Evolutionary conservation across 495 filamentous ascomycete species (phyloP).

Genomic region (Jackrogersella multiformis): DNA sequence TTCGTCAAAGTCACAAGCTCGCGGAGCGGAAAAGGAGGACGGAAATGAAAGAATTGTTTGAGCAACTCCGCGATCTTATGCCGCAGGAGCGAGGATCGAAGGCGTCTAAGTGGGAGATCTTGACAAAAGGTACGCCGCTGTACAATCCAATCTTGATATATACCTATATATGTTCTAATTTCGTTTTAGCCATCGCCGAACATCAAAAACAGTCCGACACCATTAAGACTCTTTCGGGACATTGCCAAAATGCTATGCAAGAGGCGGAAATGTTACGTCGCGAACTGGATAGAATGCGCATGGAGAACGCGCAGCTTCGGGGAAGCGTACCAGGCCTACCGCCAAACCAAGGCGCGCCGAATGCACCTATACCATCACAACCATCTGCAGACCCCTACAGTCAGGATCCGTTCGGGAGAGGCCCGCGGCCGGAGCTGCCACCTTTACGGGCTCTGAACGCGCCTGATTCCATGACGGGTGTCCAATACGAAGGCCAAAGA

Average conservation of each 20-base stretch:
- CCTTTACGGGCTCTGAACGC: constrained; percentile 55
- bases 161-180: constrained; percentile 23
- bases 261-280: constrained; percentile 60
- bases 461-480: constrained; percentile 63
- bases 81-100: constrained; percentile 90
- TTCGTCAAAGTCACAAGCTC: constrained; percentile 94
- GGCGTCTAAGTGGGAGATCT: constrained; percentile 98
- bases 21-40: constrained; percentile 95
- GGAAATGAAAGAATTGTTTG: constrained; percentile 98
- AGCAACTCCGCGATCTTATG: constrained; percentile 80
- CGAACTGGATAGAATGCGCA: constrained; percentile 59
- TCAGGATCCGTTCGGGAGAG: constrained; percentile 46
- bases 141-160: not conserved
- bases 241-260: constrained; percentile 46
- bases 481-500: constrained; percentile 61
- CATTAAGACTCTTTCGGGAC: constrained; percentile 49
- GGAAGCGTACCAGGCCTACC: constrained; percentile 30
- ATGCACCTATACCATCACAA: constrained; percentile 38
- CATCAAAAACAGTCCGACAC: constrained; percentile 58
- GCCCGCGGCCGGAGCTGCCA: constrained; percentile 55
- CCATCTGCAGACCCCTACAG: constrained; percentile 46
- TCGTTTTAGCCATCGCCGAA: constrained; percentile 60
- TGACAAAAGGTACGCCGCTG: constrained; percentile 80
- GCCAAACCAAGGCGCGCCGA: constrained; percentile 28
- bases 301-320: constrained; percentile 65